Evolutionary conservation across 1,284 basidiomycete genomes (phyloP).

Genomic region (Rhodotorula sp.): DNA sequence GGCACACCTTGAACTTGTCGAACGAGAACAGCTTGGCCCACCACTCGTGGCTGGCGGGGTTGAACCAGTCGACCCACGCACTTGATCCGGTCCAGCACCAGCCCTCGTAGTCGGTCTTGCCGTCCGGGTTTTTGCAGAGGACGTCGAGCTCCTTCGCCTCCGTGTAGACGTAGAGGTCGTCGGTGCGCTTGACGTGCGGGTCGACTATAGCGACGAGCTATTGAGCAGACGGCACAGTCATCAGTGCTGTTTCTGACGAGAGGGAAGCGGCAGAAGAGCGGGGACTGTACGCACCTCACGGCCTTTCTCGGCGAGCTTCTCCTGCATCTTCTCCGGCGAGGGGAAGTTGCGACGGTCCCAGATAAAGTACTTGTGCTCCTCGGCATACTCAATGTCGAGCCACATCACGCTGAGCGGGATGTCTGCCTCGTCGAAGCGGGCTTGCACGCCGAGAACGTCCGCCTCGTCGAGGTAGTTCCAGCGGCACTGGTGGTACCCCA

Average conservation of each 20-base stretch:
- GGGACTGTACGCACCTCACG: constrained; percentile 69
- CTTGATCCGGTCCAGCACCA: constrained; percentile 98
- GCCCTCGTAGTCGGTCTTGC: constrained; percentile 81
- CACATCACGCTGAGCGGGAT: constrained; percentile 97
- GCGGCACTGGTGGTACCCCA: constrained; percentile 95
- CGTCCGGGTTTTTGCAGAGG: constrained; percentile 78
- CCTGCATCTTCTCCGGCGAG: constrained; percentile 89
- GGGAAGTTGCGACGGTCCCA: constrained; percentile 94
- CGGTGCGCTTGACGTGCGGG: constrained; percentile 86
- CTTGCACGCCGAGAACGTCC: constrained; percentile 85
- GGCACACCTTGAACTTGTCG: constrained; percentile 54
- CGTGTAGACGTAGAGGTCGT: constrained; percentile 80
- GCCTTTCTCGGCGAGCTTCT: constrained; percentile 78
- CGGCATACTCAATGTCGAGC: constrained; percentile 90
- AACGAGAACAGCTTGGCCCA: constrained; percentile 84
- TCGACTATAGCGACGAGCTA: constrained; percentile 98
- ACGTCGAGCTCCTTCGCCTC: constrained; percentile 77
- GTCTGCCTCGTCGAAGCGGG: constrained; percentile 85
- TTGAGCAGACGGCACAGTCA: not conserved
- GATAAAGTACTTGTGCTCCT: constrained; percentile 95
- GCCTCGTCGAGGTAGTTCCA: constrained; percentile 97
- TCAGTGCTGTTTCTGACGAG: not conserved
- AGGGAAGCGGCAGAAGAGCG: not conserved
- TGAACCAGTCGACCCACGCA: constrained; percentile 97
- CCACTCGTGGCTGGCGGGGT: constrained; percentile 86